phyloP scores from a whole-genome alignment of 768 basidiomycete genomes.

The Amanita rubescens region DNA sequence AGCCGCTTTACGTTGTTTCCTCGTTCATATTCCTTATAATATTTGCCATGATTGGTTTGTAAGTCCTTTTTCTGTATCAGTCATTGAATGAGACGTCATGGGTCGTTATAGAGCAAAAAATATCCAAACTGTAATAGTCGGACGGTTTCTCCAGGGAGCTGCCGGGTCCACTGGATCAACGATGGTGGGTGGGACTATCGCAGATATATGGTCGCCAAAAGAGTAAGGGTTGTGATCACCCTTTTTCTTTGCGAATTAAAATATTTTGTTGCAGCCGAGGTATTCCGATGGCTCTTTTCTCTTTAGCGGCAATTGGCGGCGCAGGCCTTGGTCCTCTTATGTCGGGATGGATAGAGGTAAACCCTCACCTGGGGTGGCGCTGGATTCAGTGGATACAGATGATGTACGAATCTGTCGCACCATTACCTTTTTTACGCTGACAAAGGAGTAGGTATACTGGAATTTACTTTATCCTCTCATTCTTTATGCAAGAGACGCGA shows the following conservation, averaged over 20 bases:
- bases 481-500: constrained; percentile 70
- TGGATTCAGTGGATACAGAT: constrained; percentile 83
- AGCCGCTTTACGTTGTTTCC: constrained; percentile 49
- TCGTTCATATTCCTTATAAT: constrained; percentile 40
- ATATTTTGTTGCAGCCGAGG: constrained; percentile 50
- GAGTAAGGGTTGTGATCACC: constrained; percentile 35
- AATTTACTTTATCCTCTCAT: constrained; percentile 36
- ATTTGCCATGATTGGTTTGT: constrained; percentile 43
- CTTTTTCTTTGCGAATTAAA: not conserved
- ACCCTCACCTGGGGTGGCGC: constrained; percentile 54
- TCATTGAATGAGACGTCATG: not conserved
- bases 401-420: constrained; percentile 34
- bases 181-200: constrained; percentile 69
- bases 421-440: not conserved
- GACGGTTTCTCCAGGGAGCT: constrained; percentile 57
- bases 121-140: constrained; percentile 58
- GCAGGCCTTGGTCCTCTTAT: constrained; percentile 57
- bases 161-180: constrained; percentile 66
- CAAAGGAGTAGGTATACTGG: not conserved
- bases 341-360: constrained; percentile 62
- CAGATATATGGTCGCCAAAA: constrained; percentile 58
- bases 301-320: constrained; percentile 50
- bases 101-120: constrained; percentile 32
- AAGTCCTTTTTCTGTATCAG: constrained; percentile 12
- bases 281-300: constrained; percentile 70